Base-by-base conservation (phyloP, 2,329 filamentous ascomycete genomes). In the Claviceps quebecensis region DNA sequence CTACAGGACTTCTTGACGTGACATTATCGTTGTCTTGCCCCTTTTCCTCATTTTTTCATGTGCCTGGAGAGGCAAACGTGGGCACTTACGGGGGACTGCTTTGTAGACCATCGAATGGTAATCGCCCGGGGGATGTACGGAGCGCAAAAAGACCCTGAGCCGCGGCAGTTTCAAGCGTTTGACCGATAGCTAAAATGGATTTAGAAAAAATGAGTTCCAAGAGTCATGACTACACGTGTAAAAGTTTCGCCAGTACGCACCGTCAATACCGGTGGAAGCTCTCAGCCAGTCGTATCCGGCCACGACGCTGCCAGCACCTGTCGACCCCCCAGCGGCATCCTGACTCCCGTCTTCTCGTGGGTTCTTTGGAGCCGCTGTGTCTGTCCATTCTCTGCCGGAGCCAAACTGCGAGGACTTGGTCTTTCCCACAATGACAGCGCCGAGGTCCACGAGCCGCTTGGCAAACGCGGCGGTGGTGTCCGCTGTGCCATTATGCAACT, bases 391-490 rank as follows among this genome's bases (percentile, higher is more conserved):
- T 45, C 53, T 51, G 5, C 64, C 63, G 5, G 66, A 59, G 13
- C 69, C 70, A 48, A 78, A 71, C 54, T 75, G 72, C 1, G 70
- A 66, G 2, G 70, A 69, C 55, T 74, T 77, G 22, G 73, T 74
- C 63, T 77, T 78, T 3, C 76, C 75, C 0, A 79, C 65, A 11
- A 78, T 59, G 8, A 77, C 63, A 0, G 78, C 81, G 0, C 83
- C 83, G 2, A 77, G 71, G 50, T 80, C 73, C 3, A 84, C 69
- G 1, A 87, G 63, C 2, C 69, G 67, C 48, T 79, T 74, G 0
- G 81, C 70, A 1, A 74, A 68, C 0, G 71, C 59, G 0, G 76
- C 74, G 1, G 76, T 81, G 2, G 57, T 59, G 2, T 64, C 69
- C 4, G 60, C 60, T 0, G 69, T 65, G 2, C 69, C 59, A 1